phyloP scores from a whole-genome alignment of 345 rosid species.

The Salix viminalis region DNA sequence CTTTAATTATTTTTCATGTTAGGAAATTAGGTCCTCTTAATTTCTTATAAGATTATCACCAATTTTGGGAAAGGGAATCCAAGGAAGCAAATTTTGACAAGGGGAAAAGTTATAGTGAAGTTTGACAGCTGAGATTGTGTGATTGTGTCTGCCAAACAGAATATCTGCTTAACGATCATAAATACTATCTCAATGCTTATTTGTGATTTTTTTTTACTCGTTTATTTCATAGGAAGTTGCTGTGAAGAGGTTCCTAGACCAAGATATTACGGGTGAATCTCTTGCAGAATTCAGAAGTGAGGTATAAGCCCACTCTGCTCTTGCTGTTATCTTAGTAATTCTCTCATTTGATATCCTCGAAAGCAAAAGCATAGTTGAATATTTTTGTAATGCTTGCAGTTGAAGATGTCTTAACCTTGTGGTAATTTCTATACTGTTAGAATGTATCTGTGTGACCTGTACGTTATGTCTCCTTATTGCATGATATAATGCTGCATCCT shows the following conservation, averaged over 20 bases:
- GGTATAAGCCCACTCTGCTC: slow-evolving; percentile 39
- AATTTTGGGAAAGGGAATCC: slow-evolving; percentile 4
- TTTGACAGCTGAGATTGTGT: not conserved
- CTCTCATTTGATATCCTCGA: not conserved
- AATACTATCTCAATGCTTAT: not conserved
- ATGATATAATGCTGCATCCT: not conserved
- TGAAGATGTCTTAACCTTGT: slow-evolving; percentile 8
- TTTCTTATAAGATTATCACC: not conserved
- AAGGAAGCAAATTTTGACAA: not conserved
- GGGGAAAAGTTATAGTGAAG: slow-evolving; percentile 1
- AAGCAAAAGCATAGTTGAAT: slow-evolving; percentile 4
- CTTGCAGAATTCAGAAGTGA: slow-evolving; percentile 84
- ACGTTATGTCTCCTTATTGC: not conserved
- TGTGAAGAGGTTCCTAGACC: slow-evolving; percentile 88
- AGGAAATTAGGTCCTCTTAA: not conserved
- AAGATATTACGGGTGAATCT: slow-evolving; percentile 69
- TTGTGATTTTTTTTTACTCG: slow-evolving; percentile 9
- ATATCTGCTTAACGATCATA: not conserved
- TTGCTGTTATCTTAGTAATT: not conserved
- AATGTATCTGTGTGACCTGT: not conserved
- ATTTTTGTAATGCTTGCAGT: not conserved
- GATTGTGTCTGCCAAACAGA: not conserved
- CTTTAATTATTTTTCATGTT: not conserved
- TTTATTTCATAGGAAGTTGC: slow-evolving; percentile 73
- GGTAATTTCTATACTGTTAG: not conserved